Evolutionary conservation across 192 early-diverging fungal genomes (phyloP), one percentile per base, ranked within the genome.

Genomic region (Entomortierella parvispora): DNA sequence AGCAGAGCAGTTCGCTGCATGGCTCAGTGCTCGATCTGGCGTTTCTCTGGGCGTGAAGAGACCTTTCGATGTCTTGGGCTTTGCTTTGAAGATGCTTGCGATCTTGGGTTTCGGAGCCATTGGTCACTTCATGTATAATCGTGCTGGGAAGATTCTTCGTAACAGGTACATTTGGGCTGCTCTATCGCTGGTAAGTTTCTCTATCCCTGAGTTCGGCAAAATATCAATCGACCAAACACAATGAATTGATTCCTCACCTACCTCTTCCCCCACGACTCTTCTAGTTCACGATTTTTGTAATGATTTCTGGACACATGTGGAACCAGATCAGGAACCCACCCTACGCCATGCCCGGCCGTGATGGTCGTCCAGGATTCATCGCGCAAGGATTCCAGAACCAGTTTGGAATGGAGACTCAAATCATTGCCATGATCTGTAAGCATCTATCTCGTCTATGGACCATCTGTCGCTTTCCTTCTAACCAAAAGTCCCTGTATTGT

Each of bases 231-330:
- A 4, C 2, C 14, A 37, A 23, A 20, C 4, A 15, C 6, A 15
- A 23, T 49, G 18, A 56, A 25, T 56, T n/a, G 32, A 9, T 20
- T 31, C 31, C 5, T 20, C 18, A 33, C 46, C 22, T 32, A 23
- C 44, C 32, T 6, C n/a, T 58, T 23, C 3, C 20, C 23, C 10
- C 42, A 10, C 2, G 37, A 11, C 9, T 18, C 0, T 26, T 23
- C 17, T 54, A 91, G 88, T 62, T 85, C 18, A 84, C 76, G 34
- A 88, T 91, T 28, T 72, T 92, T n/a, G 61, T 90, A 52, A 90
- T 93, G 85, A 91, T 85, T 58, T 91, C 90, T 28, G 93, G 93
- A 34, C 88, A 91, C 60, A 95, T 95, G 93, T 93, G 90, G 91
- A 93, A 95, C 75, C 86, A 89, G 56, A 95, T 95, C 62, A 89